Percentiles rank a stretch among this genome's conserved stretches.
Evolutionary conservation across 2,329 filamentous ascomycete genomes (phyloP).

Genomic region (Raffaelea albimanens): DNA sequence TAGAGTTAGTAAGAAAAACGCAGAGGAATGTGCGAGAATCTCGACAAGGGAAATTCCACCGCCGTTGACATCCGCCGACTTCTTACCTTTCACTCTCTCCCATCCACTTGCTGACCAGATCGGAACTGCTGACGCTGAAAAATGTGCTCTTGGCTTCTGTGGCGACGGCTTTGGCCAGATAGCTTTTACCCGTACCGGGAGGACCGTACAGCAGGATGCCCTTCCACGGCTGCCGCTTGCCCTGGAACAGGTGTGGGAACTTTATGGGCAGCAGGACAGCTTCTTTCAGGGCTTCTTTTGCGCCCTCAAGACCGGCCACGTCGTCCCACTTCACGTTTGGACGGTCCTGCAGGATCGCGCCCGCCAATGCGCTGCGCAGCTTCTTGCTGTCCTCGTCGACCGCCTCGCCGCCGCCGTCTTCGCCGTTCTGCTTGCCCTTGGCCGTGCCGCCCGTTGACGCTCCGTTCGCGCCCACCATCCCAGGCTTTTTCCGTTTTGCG

Average conservation of each 20-base stretch:
- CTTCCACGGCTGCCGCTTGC: constrained; percentile 96
- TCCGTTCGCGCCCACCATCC: constrained; percentile 64
- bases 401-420: constrained; percentile 53
- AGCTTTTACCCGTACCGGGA: constrained; percentile 95
- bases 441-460: constrained; percentile 53
- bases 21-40: neutral
- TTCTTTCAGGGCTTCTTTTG: constrained; percentile 96
- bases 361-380: constrained; percentile 77
- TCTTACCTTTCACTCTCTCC: constrained; percentile 97
- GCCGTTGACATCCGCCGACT: too few relatives aligned
- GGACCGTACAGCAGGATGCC: constrained; percentile 94
- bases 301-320: constrained; percentile 84
- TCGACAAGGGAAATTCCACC: neutral
- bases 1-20: neutral
- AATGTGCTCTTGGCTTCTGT: constrained; percentile 99
- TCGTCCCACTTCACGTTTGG: constrained; percentile 98
- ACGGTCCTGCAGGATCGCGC: constrained; percentile 89
- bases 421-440: constrained; percentile 43
- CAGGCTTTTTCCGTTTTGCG: constrained; percentile 59
- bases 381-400: constrained; percentile 91
- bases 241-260: constrained; percentile 91
- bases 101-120: constrained; percentile 99
- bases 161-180: constrained; percentile 92
- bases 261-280: constrained; percentile 97
- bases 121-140: constrained; percentile 95